Percentiles rank a stretch among this genome's conserved stretches.
Conservation (phyloP, 2,329 filamentous ascomycete species). For the Aureobasidium lini region DNA sequence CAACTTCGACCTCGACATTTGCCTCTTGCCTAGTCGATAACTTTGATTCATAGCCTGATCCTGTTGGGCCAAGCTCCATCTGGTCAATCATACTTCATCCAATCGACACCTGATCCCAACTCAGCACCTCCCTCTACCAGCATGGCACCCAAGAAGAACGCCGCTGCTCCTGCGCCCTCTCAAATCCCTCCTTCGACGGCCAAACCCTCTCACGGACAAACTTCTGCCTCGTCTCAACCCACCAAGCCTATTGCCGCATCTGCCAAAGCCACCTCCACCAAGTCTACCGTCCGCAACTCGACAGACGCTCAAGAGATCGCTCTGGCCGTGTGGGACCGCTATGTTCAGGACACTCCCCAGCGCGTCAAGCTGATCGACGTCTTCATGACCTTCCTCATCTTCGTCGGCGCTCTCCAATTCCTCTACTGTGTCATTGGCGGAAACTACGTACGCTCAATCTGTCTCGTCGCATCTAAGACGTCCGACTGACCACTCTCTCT, state of each 20-base stretch:
- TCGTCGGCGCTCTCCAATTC: conserved; percentile 86
- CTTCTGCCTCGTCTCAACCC: conserved; percentile 20
- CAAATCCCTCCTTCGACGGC: conserved; percentile 19
- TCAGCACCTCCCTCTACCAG: not conserved
- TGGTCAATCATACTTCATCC: no score
- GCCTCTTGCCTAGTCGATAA: not conserved
- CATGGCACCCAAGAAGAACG: conserved; percentile 26
- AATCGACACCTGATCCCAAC: not conserved
- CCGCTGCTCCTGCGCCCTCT: conserved; percentile 21
- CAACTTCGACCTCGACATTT: not conserved
- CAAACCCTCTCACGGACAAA: conserved; percentile 18
- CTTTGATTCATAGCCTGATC: not conserved
- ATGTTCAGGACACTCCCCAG: conserved; percentile 74
- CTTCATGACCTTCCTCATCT: conserved; percentile 81
- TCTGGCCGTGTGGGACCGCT: conserved; percentile 66
- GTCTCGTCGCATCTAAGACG: not conserved
- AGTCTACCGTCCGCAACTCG: conserved; percentile 18
- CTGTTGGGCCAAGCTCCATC: not conserved
- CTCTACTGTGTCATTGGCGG: conserved; percentile 84
- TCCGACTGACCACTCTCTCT: conserved; percentile 17
- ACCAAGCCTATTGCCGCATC: conserved; percentile 19
- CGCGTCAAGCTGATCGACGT: conserved; percentile 84
- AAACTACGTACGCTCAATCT: conserved; percentile 69
- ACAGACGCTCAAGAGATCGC: conserved; percentile 51
- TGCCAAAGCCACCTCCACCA: conserved; percentile 19